Conservation (phyloP, 1,284 basidiomycete species). For the Rhodotorula sp. region DNA sequence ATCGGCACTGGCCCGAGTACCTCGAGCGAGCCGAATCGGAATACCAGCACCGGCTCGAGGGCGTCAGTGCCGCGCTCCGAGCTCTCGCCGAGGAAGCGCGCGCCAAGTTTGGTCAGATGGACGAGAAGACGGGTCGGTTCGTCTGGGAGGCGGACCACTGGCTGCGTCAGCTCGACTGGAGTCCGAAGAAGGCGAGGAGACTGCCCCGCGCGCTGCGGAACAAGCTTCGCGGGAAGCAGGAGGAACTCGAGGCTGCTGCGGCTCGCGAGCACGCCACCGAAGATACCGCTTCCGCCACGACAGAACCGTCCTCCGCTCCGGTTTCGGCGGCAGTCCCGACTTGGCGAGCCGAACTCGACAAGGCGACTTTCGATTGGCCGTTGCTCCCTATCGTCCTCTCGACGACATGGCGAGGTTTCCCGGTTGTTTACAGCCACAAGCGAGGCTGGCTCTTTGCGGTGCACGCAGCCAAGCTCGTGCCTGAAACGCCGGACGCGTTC, state of each 20-base stretch:
- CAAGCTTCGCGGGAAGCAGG: constrained; percentile 15
- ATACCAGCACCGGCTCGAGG: constrained; percentile 72
- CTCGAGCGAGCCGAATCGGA: constrained; percentile 71
- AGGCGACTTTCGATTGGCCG: constrained; percentile 28
- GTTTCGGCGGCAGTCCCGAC: neutral
- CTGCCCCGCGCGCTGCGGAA: constrained; percentile 17
- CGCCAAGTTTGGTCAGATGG: constrained; percentile 54
- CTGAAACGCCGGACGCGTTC: constrained; percentile 32
- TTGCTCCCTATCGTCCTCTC: constrained; percentile 42
- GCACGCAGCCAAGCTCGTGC: neutral
- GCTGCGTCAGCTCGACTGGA: constrained; percentile 92
- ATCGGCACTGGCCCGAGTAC: constrained; percentile 84
- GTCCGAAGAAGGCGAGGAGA: constrained; percentile 63
- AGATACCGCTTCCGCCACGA: neutral
- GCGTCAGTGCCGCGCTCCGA: constrained; percentile 66
- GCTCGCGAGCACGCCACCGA: neutral
- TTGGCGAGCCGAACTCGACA: constrained; percentile 28
- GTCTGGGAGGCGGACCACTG: constrained; percentile 76
- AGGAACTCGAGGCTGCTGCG: neutral
- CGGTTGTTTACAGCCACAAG: constrained; percentile 39
- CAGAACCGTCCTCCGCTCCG: neutral
- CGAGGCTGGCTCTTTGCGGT: constrained; percentile 44
- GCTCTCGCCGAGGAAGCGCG: constrained; percentile 62
- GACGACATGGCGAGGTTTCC: constrained; percentile 37
- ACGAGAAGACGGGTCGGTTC: constrained; percentile 42